Evolutionary conservation across 345 rosid species (phyloP), one percentile per base, ranked within the genome.

Genomic region (Alliaria petiolata): DNA sequence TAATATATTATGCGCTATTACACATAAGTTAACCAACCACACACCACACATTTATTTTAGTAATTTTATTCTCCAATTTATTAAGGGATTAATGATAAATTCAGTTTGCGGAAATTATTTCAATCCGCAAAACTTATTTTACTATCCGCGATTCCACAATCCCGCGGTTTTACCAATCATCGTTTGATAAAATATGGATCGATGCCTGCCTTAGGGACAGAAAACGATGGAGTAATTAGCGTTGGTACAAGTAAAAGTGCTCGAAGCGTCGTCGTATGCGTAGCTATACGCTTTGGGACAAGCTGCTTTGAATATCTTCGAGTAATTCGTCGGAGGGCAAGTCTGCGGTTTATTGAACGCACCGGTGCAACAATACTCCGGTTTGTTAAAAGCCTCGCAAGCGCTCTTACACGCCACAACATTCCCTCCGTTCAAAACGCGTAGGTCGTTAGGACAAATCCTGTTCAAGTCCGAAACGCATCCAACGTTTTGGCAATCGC

Each of bases 211-310:
- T n/a, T 35, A 62, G n/a, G 92, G 81, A 44, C 96, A 90, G 69
- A 88, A 88, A 0, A 84, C 82, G 70, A 90, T 87, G 78, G 81
- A n/a, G 50, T 88, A 93, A 67, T 93, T 80, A 14, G 97, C 75
- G 30, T 88, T 89, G n/a, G 89, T 54, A 51, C 96, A 93, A 42
- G 97, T 88, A 65, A 84, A 75, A 19, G 89, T 87, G 49, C 96
- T 93, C 0, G 96, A 65, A 3, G 87, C 91, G 60, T 93, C 98
- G 43, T 93, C 98, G 61, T 91, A 93, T 3, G 97, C 98, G 13
- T 93, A 93, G 47, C 97, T 93, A 30, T 93, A 93, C 3, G 98
- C 98, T 8, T 78, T 79, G 0, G 95, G 97, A 62, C 98, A 93
- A 19, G 97, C 91, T 5, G 30, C 45, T 85, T 90, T 90, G 76